These are phyloP conservation scores for Bryoglossum gracile DNA, from an alignment of 495 filamentous ascomycete genomes.

Conservation along the genomic window DNA sequence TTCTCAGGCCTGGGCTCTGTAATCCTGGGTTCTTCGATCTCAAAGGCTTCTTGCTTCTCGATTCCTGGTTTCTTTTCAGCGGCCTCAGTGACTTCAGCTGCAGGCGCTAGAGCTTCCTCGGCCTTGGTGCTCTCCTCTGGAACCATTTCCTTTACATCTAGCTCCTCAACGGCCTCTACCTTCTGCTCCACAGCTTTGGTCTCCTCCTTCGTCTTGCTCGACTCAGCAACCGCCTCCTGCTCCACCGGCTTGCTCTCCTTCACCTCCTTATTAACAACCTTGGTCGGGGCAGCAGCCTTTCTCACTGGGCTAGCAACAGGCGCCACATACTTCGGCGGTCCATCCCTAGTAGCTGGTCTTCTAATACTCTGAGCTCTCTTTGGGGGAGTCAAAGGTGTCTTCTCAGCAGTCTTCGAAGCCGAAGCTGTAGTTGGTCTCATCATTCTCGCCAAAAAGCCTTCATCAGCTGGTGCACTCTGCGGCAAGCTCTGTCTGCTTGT, in stretches of 20 bases:
- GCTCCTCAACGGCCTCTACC: conserved; percentile 4
- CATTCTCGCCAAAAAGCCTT: conserved; percentile 83
- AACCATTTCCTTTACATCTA: conserved; percentile 6
- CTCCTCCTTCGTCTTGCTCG: neutral
- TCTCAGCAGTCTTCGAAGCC: conserved; percentile 69
- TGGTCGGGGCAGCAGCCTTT: conserved; percentile 22
- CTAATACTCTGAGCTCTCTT: conserved; percentile 20
- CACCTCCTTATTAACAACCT: conserved; percentile 13
- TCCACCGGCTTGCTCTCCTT: conserved; percentile 17
- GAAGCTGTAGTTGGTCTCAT: conserved; percentile 83
- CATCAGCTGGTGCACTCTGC: conserved; percentile 35
- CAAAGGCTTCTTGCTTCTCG: conserved; percentile 4
- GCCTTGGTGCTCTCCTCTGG: conserved; percentile 2
- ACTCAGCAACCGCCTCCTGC: conserved; percentile 10
- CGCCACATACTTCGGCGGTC: conserved; percentile 9
- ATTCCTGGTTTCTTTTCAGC: conserved; percentile 12
- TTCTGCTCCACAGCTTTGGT: conserved; percentile 24
- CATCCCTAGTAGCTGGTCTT: conserved; percentile 19
- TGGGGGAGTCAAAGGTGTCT: conserved; percentile 28
- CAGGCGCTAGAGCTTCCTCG: too few species aligned
- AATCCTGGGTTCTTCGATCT: too few species aligned
- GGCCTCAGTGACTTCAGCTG: neutral
- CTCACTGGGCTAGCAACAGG: conserved; percentile 10
- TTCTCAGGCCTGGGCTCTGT: neutral
- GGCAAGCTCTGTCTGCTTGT: conserved; percentile 18